These are phyloP conservation scores for Citrullus amarus DNA, from an alignment of 306 rosid species.

Conservation along the genomic window DNA sequence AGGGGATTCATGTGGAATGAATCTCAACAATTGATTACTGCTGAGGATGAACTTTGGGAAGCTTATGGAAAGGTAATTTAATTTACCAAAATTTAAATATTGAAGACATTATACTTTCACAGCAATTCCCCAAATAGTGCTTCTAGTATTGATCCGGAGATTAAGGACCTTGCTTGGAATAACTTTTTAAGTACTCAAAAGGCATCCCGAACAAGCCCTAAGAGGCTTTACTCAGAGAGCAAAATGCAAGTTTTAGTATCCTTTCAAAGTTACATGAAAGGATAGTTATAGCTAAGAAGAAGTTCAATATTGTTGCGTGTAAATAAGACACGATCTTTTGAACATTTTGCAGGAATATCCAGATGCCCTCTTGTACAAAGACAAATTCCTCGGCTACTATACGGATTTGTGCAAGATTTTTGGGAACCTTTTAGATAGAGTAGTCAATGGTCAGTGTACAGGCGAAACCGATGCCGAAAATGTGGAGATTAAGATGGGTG, in stretches of 20 bases:
- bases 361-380: conserved; percentile 36
- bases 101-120: neutral
- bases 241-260: neutral
- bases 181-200: too few relatives aligned
- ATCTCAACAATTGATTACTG: conserved; percentile 36
- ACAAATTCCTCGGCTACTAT: conserved; percentile 25
- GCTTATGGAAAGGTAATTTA: conserved; percentile 43
- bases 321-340: neutral
- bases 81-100: conserved; percentile 1
- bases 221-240: neutral
- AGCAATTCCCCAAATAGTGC: neutral
- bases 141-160: neutral
- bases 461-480: conserved; percentile 11
- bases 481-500: conserved; percentile 22
- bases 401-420: conserved; percentile 42
- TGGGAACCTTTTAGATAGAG: conserved; percentile 22
- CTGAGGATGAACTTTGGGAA: conserved; percentile 50
- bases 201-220: neutral
- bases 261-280: neutral
- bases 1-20: conserved; percentile 56
- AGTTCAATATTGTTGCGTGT: neutral
- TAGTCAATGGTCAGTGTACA: conserved; percentile 13
- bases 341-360: conserved; percentile 49
- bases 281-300: neutral
- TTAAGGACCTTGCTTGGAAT: neutral